Conservation (phyloP, 306 rosid genomes). For the Benincasa hispida region DNA sequence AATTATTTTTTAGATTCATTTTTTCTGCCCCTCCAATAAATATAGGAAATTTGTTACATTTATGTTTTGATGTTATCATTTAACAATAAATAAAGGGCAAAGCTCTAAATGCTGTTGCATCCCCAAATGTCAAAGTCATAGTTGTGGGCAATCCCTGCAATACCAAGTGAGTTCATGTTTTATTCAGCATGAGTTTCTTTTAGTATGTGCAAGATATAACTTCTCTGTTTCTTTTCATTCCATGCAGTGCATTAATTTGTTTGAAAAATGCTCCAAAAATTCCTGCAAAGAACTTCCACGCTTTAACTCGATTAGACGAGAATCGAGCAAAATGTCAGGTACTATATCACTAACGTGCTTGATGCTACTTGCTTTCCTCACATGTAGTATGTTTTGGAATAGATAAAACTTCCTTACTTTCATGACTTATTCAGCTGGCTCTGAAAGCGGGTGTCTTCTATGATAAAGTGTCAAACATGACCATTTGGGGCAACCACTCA, state of each 20-base stretch:
- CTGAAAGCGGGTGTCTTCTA: conserved; percentile 98
- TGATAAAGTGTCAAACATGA: conserved; percentile 84
- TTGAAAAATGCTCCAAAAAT: conserved; percentile 96
- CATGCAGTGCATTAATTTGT: conserved; percentile 76
- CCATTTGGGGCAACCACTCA: conserved; percentile 99
- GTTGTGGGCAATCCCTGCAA: conserved; percentile 98
- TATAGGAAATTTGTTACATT: background rate
- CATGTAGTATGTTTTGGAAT: background rate
- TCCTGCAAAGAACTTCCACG: conserved; percentile 87
- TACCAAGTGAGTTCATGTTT: conserved; percentile 52
- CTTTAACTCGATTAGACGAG: conserved; percentile 92
- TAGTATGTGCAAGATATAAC: background rate
- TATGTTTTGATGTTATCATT: conserved; percentile 4
- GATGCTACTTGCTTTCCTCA: background rate
- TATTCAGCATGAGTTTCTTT: background rate
- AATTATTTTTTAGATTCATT: background rate
- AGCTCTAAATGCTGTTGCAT: conserved; percentile 81
- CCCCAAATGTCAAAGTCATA: conserved; percentile 74
- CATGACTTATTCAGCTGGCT: conserved; percentile 51
- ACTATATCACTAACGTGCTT: background rate
- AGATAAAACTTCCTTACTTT: background rate
- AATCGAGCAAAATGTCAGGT: conserved; percentile 99
- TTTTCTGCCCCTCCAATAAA: background rate
- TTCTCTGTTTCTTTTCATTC: background rate
- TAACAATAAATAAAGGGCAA: conserved; percentile 38